These are phyloP conservation scores for Apiotrichum porosum DNA, from an alignment of 1,284 basidiomycete species.

Conservation along the genomic window DNA sequence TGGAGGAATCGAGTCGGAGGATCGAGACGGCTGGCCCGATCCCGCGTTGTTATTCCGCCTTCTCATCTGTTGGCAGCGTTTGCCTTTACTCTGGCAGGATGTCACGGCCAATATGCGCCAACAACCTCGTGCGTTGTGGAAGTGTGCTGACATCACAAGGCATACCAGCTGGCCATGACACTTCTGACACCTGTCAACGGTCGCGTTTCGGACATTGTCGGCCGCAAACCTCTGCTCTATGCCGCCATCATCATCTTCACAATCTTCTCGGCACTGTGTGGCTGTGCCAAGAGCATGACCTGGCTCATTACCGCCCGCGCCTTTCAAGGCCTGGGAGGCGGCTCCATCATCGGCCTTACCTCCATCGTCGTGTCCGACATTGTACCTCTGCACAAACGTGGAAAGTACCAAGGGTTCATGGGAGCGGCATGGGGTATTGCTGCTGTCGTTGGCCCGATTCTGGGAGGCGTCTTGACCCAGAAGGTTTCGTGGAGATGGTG, in stretches of 20 bases:
- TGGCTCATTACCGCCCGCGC: conserved; percentile 38
- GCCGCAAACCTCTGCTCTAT: conserved; percentile 43
- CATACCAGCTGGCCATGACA: conserved; percentile 36
- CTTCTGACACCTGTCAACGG: conserved; percentile 39
- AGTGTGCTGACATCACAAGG: too few relatives aligned
- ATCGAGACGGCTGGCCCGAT: too few relatives aligned
- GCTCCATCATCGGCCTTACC: conserved; percentile 30
- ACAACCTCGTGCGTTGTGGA: neutral
- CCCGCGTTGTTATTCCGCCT: too few relatives aligned
- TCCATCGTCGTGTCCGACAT: conserved; percentile 34
- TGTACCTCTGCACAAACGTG: conserved; percentile 38
- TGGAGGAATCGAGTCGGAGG: too few relatives aligned
- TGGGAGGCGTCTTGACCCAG: conserved; percentile 43
- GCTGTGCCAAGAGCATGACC: conserved; percentile 37
- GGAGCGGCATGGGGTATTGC: conserved; percentile 50
- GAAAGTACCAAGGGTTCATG: conserved; percentile 48
- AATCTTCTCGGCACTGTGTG: conserved; percentile 38
- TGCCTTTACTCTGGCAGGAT: too few relatives aligned
- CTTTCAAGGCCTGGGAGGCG: conserved; percentile 42
- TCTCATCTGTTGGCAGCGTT: too few relatives aligned
- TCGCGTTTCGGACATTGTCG: conserved; percentile 40
- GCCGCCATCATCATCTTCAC: conserved; percentile 37
- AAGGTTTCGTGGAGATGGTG: conserved; percentile 30
- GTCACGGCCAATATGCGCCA: neutral
- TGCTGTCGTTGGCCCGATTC: conserved; percentile 47